Conservation (phyloP, 1,284 basidiomycete species). For the Naganishia liquefaciens region DNA sequence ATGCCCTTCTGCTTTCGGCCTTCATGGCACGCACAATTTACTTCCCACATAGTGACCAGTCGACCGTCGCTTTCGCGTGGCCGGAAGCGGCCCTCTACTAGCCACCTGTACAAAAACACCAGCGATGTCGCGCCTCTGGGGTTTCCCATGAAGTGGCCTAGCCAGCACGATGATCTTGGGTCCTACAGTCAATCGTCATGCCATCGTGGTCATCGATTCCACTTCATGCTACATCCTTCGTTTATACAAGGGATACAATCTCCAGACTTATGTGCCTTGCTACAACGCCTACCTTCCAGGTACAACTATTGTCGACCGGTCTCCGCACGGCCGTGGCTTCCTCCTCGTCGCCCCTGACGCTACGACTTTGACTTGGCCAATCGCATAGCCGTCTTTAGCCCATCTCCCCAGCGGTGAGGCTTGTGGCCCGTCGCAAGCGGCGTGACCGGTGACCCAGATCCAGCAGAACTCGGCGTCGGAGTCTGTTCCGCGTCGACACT, state of each 20-base stretch:
- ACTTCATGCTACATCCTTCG: slow-evolving; percentile 6
- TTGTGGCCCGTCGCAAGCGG: slow-evolving; percentile 2
- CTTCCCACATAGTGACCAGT: too few relatives aligned
- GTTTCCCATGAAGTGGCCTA: too few relatives aligned
- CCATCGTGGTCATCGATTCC: background rate
- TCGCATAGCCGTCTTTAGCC: slow-evolving; percentile 29
- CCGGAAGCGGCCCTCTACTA: too few relatives aligned
- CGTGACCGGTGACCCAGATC: background rate
- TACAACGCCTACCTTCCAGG: background rate
- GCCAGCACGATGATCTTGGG: too few relatives aligned
- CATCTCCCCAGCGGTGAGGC: slow-evolving; percentile 26
- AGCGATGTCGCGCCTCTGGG: too few relatives aligned
- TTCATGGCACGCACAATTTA: too few relatives aligned
- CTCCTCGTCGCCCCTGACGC: background rate
- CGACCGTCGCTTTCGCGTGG: too few relatives aligned
- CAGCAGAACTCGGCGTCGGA: background rate
- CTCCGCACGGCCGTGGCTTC: background rate
- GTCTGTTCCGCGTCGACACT: background rate
- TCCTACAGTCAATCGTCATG: too few relatives aligned
- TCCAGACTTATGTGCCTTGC: background rate
- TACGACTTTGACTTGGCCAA: slow-evolving; percentile 22
- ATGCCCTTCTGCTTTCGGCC: too few relatives aligned
- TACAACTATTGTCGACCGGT: background rate
- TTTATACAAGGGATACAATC: background rate
- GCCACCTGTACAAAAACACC: too few relatives aligned